phyloP scores from a whole-genome alignment of 352 stramenopile species.

The Elongisporangium prolatum region DNA sequence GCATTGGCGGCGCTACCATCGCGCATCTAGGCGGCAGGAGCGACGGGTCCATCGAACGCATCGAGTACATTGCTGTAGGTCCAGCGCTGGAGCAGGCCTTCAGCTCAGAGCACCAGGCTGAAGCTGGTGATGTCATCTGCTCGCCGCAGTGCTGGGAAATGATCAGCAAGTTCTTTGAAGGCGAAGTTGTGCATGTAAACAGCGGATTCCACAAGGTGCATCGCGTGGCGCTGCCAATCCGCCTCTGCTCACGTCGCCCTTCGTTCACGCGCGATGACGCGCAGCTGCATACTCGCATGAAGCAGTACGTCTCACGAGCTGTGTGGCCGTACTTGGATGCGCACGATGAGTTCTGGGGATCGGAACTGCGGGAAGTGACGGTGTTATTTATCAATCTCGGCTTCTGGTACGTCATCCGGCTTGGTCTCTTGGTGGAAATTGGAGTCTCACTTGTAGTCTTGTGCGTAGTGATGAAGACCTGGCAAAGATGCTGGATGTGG shows the following conservation, averaged over 20 bases:
- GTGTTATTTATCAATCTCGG: constrained; percentile 94
- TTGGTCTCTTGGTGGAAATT: neutral
- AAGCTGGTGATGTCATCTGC: constrained; percentile 88
- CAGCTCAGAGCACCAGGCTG: constrained; percentile 78
- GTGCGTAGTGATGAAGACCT: constrained; percentile 62
- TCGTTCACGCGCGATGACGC: constrained; percentile 78
- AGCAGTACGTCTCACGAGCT: constrained; percentile 89
- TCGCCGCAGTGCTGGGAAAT: constrained; percentile 80
- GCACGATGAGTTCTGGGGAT: constrained; percentile 92
- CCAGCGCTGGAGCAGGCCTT: constrained; percentile 91
- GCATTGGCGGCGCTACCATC: constrained; percentile 82
- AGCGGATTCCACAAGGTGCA: constrained; percentile 59
- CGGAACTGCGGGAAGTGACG: constrained; percentile 87
- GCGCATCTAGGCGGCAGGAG: constrained; percentile 87
- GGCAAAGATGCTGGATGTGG: constrained; percentile 64
- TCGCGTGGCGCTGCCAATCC: constrained; percentile 49
- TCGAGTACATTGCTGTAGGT: constrained; percentile 92
- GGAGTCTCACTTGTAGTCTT: constrained; percentile 1
- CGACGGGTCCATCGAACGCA: constrained; percentile 69
- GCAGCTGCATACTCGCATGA: constrained; percentile 81
- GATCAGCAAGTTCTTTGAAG: constrained; percentile 57
- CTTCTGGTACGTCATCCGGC: constrained; percentile 50
- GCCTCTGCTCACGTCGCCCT: constrained; percentile 56
- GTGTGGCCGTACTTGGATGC: constrained; percentile 90
- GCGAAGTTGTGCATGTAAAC: constrained; percentile 24